phyloP scores from a whole-genome alignment of 2,329 filamentous ascomycete genomes.

The Aureobasidium sp. region DNA sequence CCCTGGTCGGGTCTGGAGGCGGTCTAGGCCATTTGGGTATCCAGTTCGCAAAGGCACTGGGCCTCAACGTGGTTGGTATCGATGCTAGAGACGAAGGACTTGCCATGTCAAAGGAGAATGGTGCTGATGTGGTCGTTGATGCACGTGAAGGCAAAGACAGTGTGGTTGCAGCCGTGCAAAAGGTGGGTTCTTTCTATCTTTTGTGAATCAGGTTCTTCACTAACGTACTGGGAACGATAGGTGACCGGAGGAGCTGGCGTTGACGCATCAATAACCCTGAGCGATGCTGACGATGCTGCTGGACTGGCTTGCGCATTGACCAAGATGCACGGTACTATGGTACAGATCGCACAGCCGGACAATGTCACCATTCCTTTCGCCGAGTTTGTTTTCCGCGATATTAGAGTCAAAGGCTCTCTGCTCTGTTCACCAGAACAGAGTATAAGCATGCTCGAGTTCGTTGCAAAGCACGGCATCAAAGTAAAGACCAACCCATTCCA shows the following conservation, averaged over 20 bases:
- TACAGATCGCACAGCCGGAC: constrained; percentile 52
- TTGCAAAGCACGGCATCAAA: constrained; percentile 37
- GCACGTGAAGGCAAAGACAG: constrained; percentile 42
- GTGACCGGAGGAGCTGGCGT: constrained; percentile 44
- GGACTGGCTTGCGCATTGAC: constrained; percentile 50
- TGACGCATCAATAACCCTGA: constrained; percentile 47
- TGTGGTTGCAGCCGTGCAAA: constrained; percentile 42
- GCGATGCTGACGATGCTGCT: constrained; percentile 46
- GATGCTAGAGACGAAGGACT: constrained; percentile 51
- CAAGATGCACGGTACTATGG: constrained; percentile 51
- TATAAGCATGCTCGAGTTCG: constrained; percentile 28
- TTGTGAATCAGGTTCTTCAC: not conserved
- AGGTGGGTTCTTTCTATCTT: constrained; percentile 20
- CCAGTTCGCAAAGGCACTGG: constrained; percentile 45
- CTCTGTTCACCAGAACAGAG: constrained; percentile 30
- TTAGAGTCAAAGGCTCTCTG: constrained; percentile 40
- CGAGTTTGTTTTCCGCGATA: constrained; percentile 50
- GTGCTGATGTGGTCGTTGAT: constrained; percentile 49
- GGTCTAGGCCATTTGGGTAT: constrained; percentile 49
- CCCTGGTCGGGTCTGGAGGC: constrained; percentile 34
- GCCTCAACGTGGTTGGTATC: constrained; percentile 47
- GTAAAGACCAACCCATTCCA: constrained; percentile 47
- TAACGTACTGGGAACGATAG: not conserved
- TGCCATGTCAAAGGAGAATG: constrained; percentile 39
- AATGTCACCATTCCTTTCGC: constrained; percentile 34